These are phyloP conservation scores for Croton setiger DNA, from an alignment of 441 rosid genomes.

Conservation along the genomic window DNA sequence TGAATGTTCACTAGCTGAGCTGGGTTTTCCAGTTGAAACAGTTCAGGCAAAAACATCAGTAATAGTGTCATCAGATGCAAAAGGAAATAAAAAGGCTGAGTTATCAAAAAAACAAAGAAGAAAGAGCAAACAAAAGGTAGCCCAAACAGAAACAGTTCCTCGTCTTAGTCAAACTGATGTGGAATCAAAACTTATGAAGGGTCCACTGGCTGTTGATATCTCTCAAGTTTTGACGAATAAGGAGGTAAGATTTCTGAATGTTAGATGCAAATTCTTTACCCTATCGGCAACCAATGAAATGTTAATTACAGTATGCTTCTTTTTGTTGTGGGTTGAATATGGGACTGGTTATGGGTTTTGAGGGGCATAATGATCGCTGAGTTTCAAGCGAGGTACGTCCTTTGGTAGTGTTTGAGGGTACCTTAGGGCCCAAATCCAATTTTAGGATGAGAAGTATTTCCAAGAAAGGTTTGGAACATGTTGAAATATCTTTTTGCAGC, in stretches of 20 bases:
- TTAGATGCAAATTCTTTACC: not conserved
- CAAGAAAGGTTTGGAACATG: not conserved
- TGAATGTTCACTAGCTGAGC: conserved; percentile 68
- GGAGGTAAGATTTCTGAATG: conserved; percentile 40
- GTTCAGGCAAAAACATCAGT: conserved; percentile 36
- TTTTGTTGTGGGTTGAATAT: not conserved
- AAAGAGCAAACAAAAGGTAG: conserved; percentile 57
- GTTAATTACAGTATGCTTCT: not conserved
- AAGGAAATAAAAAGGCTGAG: conserved; percentile 51
- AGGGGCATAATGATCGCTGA: not conserved
- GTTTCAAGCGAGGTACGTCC: too few relatives aligned
- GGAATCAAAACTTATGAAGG: conserved; percentile 34
- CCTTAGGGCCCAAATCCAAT: not conserved
- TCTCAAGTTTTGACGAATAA: conserved; percentile 32
- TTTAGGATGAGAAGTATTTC: not conserved
- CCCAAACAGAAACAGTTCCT: conserved; percentile 40
- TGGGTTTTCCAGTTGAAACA: conserved; percentile 61
- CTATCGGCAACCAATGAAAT: not conserved
- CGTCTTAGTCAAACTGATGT: conserved; percentile 34
- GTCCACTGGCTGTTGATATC: conserved; percentile 30
- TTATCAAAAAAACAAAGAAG: conserved; percentile 57
- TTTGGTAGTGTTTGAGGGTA: too few relatives aligned
- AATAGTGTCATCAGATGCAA: conserved; percentile 45
- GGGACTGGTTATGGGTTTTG: not conserved
- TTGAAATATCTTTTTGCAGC: not conserved